Evolutionary conservation across 805 yeast genomes (phyloP).

Genomic region (Sugiyamaella smithiae): DNA sequence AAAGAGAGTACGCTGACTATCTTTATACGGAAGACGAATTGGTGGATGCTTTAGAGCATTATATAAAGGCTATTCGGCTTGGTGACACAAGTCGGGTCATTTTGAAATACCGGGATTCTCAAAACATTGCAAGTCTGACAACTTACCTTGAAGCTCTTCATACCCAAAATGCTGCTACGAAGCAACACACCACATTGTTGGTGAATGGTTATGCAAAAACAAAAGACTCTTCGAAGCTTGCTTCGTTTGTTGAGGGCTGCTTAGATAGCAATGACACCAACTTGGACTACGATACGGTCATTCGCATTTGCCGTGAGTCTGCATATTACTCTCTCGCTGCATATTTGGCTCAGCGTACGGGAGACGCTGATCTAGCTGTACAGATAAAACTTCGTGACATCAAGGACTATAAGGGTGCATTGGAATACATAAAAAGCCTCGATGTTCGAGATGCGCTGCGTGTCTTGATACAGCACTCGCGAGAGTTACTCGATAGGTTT

Average conservation of each 20-base stretch:
- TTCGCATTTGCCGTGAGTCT: slow-evolving; percentile 69
- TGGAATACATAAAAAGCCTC: slow-evolving; percentile 64
- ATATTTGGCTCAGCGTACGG: slow-evolving; percentile 62
- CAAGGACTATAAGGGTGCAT: slow-evolving; percentile 54
- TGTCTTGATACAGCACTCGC: slow-evolving; percentile 64
- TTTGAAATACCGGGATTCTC: slow-evolving; percentile 72
- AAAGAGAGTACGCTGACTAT: slow-evolving; percentile 66
- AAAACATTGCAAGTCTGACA: slow-evolving; percentile 62
- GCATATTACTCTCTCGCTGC: slow-evolving; percentile 67
- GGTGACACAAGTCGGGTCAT: slow-evolving; percentile 74
- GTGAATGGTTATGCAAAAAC: slow-evolving; percentile 78
- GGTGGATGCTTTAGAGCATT: slow-evolving; percentile 71
- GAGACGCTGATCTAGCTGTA: slow-evolving; percentile 71
- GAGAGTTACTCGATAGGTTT: slow-evolving; percentile 56
- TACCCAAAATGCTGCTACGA: slow-evolving; percentile 53
- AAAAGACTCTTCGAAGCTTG: slow-evolving; percentile 57
- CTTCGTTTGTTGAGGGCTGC: slow-evolving; percentile 51
- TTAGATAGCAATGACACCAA: slow-evolving; percentile 33
- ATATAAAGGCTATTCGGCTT: slow-evolving; percentile 52
- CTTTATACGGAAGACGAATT: slow-evolving; percentile 63
- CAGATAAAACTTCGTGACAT: slow-evolving; percentile 69
- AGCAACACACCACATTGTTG: slow-evolving; percentile 78
- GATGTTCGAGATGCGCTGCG: slow-evolving; percentile 74
- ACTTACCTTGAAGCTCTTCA: slow-evolving; percentile 62
- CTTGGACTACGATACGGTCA: slow-evolving; percentile 66